Evolutionary conservation across 176 grass and related monocot species (phyloP).

Genomic region (Aegilops sharonensis): DNA sequence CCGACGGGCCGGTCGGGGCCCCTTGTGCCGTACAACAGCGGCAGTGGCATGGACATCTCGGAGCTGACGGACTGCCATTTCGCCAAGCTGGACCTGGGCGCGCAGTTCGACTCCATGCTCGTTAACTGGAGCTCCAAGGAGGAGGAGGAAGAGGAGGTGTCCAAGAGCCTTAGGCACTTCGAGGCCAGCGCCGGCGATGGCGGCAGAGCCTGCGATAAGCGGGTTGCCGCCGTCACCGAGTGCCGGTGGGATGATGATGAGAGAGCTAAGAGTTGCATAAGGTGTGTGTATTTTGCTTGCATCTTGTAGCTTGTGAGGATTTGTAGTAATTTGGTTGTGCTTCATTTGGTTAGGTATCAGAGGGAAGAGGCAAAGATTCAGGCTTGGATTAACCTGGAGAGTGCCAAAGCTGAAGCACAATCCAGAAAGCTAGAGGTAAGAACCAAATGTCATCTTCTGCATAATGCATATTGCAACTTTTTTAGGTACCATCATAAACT

Average conservation of each 20-base stretch:
- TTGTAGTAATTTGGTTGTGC: neutral
- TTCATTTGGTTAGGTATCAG: conserved; percentile 55
- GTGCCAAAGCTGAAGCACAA: conserved; percentile 92
- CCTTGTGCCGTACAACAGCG: conserved; percentile 51
- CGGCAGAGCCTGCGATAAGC: conserved; percentile 24
- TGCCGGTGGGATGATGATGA: conserved; percentile 92
- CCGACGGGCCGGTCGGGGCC: conserved; percentile 72
- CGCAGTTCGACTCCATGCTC: conserved; percentile 62
- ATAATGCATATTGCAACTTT: neutral
- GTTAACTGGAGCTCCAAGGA: conserved; percentile 89
- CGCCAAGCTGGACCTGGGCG: conserved; percentile 77
- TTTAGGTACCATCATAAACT: neutral
- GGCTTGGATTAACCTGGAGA: conserved; percentile 95
- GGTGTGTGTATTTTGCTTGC: conserved; percentile 42
- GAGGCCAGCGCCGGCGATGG: conserved; percentile 37
- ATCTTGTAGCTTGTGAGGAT: neutral
- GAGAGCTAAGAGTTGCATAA: conserved; percentile 88
- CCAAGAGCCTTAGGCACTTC: conserved; percentile 85
- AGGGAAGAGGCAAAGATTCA: conserved; percentile 95
- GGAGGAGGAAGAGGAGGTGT: conserved; percentile 92
- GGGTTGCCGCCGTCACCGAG: conserved; percentile 32
- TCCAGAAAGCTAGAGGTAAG: conserved; percentile 95
- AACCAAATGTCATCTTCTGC: neutral
- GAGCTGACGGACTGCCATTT: conserved; percentile 73
- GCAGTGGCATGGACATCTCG: conserved; percentile 47